A percentile compares a stretch with the other conserved stretches of the same genome.
Evolutionary conservation across 2,329 filamentous ascomycete species (phyloP).

Genomic region (Aspergillus neotritici): DNA sequence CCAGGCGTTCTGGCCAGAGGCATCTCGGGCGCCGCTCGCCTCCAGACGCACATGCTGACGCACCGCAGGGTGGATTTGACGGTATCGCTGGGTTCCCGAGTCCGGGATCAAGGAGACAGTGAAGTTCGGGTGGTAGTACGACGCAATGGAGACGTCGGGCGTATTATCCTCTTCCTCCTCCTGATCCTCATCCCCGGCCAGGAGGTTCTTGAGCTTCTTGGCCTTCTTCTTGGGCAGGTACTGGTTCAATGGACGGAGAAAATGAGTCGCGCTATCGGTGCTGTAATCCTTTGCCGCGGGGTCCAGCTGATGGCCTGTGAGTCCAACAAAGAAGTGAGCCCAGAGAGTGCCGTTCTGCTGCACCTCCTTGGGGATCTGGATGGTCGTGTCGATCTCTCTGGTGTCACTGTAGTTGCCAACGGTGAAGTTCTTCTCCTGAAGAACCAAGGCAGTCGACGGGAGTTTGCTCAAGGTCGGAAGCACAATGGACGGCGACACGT

Average conservation of each 20-base stretch:
- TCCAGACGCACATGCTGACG: slow-evolving; percentile 77
- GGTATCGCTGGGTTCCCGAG: slow-evolving; percentile 63
- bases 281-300: slow-evolving; percentile 69
- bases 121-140: slow-evolving; percentile 93
- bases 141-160: slow-evolving; percentile 65
- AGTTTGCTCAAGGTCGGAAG: slow-evolving; percentile 60
- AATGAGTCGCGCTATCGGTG: slow-evolving; percentile 70
- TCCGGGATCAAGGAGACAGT: slow-evolving; percentile 83
- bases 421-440: slow-evolving; percentile 74
- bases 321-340: slow-evolving; percentile 86
- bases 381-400: slow-evolving; percentile 68
- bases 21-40: slow-evolving; percentile 72
- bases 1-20: slow-evolving; percentile 81
- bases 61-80: slow-evolving; percentile 64
- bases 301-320: slow-evolving; percentile 70
- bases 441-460: slow-evolving; percentile 63
- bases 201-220: slow-evolving; percentile 77
- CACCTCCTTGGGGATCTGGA: slow-evolving; percentile 70
- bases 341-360: slow-evolving; percentile 91
- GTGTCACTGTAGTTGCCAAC: slow-evolving; percentile 74
- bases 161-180: slow-evolving; percentile 50
- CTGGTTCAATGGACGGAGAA: slow-evolving; percentile 77
- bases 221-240: slow-evolving; percentile 89
- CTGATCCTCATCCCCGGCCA: slow-evolving; percentile 52
- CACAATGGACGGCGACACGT: slow-evolving; percentile 69